Percentiles rank a stretch among this genome's conserved stretches.
phyloP scores from a whole-genome alignment of 176 grass and related monocot genomes.

The Poa annua region DNA sequence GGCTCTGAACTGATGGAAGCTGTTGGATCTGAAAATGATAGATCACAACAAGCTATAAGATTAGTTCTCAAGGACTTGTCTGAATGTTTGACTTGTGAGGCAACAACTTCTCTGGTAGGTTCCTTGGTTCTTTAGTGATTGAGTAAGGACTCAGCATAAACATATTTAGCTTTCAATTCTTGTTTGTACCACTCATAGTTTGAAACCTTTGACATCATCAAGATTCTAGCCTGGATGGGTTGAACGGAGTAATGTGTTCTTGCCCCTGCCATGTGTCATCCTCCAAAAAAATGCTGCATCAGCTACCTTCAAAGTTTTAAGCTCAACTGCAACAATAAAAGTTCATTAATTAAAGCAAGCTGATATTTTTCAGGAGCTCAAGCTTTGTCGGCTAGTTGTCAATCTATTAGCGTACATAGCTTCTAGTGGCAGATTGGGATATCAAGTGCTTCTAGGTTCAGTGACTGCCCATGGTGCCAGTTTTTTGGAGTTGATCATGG shows the following conservation, averaged over 20 bases:
- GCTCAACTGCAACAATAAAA: background rate
- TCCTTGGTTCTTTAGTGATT: conserved; percentile 19
- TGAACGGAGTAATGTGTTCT: background rate
- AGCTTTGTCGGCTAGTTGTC: conserved; percentile 72
- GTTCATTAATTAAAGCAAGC: background rate
- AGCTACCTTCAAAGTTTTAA: background rate
- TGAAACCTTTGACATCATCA: background rate
- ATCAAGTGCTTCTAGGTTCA: conserved; percentile 69
- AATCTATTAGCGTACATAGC: conserved; percentile 85
- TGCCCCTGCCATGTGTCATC: background rate
- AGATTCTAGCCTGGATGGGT: background rate
- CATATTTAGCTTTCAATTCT: background rate
- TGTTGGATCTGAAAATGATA: conserved; percentile 45
- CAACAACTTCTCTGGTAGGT: conserved; percentile 69
- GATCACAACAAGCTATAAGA: conserved; percentile 51
- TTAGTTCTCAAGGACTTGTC: conserved; percentile 73
- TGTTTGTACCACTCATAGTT: background rate
- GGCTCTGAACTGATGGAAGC: conserved; percentile 43
- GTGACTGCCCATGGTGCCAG: conserved; percentile 50
- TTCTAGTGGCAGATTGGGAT: conserved; percentile 72
- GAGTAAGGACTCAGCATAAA: conserved; percentile 24
- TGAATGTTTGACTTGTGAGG: conserved; percentile 58
- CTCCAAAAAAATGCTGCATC: background rate
- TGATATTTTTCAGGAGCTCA: conserved; percentile 72
- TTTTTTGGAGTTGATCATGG: conserved; percentile 74